These are phyloP conservation scores for Phytophthora pinifolia DNA, from an alignment of 352 stramenopile genomes.

Conservation along the genomic window DNA sequence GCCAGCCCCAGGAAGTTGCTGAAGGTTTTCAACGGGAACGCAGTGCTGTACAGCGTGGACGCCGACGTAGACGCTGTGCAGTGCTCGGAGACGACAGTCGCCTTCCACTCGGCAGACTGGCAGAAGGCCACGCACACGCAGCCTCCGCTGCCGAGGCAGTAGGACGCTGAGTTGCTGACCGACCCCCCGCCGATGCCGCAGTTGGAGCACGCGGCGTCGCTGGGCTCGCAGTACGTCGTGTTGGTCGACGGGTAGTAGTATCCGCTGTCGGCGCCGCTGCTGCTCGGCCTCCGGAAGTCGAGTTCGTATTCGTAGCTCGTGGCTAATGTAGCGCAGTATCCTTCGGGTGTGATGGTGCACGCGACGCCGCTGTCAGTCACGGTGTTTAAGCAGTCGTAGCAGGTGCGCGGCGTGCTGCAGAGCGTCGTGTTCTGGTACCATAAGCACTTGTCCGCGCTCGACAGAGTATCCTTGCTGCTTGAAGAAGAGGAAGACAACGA, in stretches of 20 bases:
- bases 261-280: conserved; percentile 12
- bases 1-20: conserved; percentile 17
- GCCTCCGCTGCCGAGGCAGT: conserved; percentile 29
- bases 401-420: conserved; percentile 34
- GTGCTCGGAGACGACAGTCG: conserved; percentile 13
- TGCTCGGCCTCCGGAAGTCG: conserved; percentile 29
- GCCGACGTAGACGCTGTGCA: conserved; percentile 10
- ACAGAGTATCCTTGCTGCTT: conserved; percentile 22
- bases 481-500: conserved; percentile 5
- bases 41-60: conserved; percentile 3
- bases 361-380: conserved; percentile 22
- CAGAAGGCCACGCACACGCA: conserved; percentile 45
- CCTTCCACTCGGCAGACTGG: conserved; percentile 30
- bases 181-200: conserved; percentile 14
- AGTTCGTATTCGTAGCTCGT: conserved; percentile 24
- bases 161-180: conserved; percentile 22
- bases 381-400: conserved; percentile 43
- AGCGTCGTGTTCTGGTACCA: conserved; percentile 34
- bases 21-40: conserved; percentile 27
- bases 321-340: conserved; percentile 35
- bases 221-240: conserved; percentile 47
- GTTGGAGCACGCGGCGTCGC: conserved; percentile 25
- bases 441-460: conserved; percentile 37
- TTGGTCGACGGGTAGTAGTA: conserved; percentile 53
- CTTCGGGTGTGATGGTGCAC: conserved; percentile 38